A percentile compares a stretch with the other conserved stretches of the same genome.
phyloP scores from a whole-genome alignment of 306 rosid genomes.

The Betula pendula region DNA sequence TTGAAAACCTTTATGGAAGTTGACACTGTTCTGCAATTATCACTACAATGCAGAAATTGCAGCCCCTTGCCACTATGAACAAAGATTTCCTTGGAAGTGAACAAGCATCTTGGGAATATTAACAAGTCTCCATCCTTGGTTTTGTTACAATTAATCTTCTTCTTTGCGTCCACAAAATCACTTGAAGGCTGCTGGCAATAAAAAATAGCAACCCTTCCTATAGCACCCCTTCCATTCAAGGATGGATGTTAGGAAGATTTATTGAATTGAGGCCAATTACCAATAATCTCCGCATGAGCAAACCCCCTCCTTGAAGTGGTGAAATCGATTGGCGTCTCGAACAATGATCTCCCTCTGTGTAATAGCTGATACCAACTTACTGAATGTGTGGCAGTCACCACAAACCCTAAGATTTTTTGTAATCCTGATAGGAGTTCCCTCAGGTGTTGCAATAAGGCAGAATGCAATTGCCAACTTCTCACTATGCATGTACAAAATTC shows the following conservation, averaged over 20 bases:
- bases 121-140: too few species aligned
- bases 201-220: not conserved
- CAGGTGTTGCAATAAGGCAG: conserved; percentile 54
- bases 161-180: too few species aligned
- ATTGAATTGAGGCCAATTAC: conserved; percentile 28
- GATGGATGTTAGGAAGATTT: not conserved
- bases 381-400: conserved; percentile 81
- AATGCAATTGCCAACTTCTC: conserved; percentile 82
- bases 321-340: conserved; percentile 72
- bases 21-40: too few species aligned
- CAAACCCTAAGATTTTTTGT: conserved; percentile 78
- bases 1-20: too few species aligned
- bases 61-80: not conserved
- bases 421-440: conserved; percentile 57
- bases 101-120: not conserved
- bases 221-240: not conserved
- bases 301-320: conserved; percentile 65
- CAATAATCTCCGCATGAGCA: conserved; percentile 83
- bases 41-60: too few species aligned
- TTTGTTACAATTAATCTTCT: too few species aligned
- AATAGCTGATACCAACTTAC: conserved; percentile 59
- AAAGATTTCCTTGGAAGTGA: not conserved
- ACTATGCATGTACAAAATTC: conserved; percentile 63
- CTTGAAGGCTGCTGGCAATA: not conserved
- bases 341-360: conserved; percentile 56